Evolutionary conservation across 179 eudicot genomes (phyloP), one percentile per base, ranked within the genome.

Genomic region (Drosera spatulata): DNA sequence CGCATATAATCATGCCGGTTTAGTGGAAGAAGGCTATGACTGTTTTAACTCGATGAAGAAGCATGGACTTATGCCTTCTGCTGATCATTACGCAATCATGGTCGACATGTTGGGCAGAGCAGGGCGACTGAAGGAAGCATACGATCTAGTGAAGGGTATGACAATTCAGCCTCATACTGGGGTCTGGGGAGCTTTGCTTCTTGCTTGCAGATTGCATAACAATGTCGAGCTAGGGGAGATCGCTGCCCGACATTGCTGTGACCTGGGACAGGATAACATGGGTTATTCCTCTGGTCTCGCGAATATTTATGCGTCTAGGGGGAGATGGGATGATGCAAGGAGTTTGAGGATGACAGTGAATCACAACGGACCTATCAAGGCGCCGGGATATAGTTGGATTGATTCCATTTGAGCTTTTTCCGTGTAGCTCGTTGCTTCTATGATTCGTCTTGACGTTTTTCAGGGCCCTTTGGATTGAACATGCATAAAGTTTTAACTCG

Each of bases 121-220:
- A 10, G 95, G 97, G 39, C 71, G 83, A 62, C 61, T 91, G 63
- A 69, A 79, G 8, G 96, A 80, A 63, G 97, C 97, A 45, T 76
- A 83, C 61, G 77, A 75, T 42, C 71, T 91, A 60, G 82, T 91
- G 48, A 82, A 80, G 72, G 71, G 75, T 66, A 91, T 91, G 97
- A 88, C 95, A 7, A 71, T 81, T 68, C 61, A 69, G 43, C 95
- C 97, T 39, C 88, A 85, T 79, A 75, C 83, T 33, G 95, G 97
- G 44, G 95, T 91, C 50, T 88, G 97, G 96, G 97, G 96, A 53
- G 94, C 96, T 13, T 71, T 88, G 82, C 94, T 88, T 64, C 84
- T 79, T 59, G 88, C 82, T 60, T 91, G 96, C 59, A 84, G 81
- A 62, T 39, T 82, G 56, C 88, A 91, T 62, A 80, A 79, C 68